Base-by-base conservation (phyloP, 495 filamentous ascomycete species). In the Penicillium canariense region DNA sequence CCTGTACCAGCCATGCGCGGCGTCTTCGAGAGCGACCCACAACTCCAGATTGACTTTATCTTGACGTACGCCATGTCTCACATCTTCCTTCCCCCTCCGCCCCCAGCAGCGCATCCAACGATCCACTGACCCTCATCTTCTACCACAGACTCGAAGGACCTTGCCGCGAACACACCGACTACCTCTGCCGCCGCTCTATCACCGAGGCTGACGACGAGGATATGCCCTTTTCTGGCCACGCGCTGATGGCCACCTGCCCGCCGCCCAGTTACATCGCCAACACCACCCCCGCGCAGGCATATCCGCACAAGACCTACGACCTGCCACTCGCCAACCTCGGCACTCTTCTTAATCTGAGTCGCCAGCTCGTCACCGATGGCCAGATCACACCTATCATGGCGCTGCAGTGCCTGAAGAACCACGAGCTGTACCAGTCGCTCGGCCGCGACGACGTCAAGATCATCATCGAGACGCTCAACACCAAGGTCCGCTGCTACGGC, bases 351-450 rank as follows among this genome's bases (percentile, higher is more conserved):
- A 87, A 96, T 67, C 78, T 96, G 48, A 95, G 91, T 73, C 82
- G 84, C 61, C 81, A 87, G 59, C 79, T 97, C 6, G 85, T 93
- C 52, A 83, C 95, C 0, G 91, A 96, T 55, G 89, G 90, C 22
- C 94, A 98, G 71, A 87, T 98, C 67, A 96, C 93, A n/a, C 94
- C 94, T 0, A 87, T 97, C 50, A 94, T 94, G 90, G 92, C 92
- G 1, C 92, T 93, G 81, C 86, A 90, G 54, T 86, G 85, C 69
- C 79, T 98, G 26, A 78, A 89, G 43, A 78, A 77, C 42, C 85
- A 97, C 68, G 82, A 85, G 54, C 71, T 86, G 43, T 83, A 92
- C 50, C 56, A 54, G 2, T 79, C 85, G 51, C 67, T 98, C 59
- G 81, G 72, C 40, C 65, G 66, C 43, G 80, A 84, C 39, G 91